Base-by-base conservation (phyloP, 192 early-diverging fungal genomes). In the Gigaspora rosea region DNA sequence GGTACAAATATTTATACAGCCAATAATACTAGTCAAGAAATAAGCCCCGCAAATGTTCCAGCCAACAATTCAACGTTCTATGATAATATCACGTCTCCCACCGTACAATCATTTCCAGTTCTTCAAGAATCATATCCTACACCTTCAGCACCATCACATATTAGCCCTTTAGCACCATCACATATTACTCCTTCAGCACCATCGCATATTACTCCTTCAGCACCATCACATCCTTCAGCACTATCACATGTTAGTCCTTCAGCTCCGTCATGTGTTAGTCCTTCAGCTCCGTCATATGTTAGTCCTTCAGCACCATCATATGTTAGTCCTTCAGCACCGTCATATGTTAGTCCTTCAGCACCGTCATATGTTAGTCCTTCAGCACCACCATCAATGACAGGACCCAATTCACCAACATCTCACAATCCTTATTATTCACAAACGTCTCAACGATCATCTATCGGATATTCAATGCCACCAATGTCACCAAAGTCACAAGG, bases 1-100 rank as follows among this genome's bases (percentile, higher is more conserved):
- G 5, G 36, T 41, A 41, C 41, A 41, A 64, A 13, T 32, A 82
- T 81, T 66, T 78, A 67, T 13, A 76, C 76, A 54, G 47, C 77
- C 0, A 79, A 64, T 48, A 20, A 71, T 49, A 70, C 47, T 16
- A 47, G 77, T 58, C 12, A 67, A 73, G 32, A 22, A 57, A 4
- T 20, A 2, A 56, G 11, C 8, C 2, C 0, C 18, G 18, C 33
- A 35, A 73, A 11, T 36, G 11, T 41, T 27, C 27, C 54, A 59
- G 35, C 71, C 32, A 73, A 46, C 57, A n/a, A 20, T 47, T 32
- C 32, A 11, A 41, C 52, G 18, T 59, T 22, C 48, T 56, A 56
- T 13, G 15, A 71, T 52, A 33, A 8, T 3, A 33, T 20, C 10
- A 32, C 69, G 1, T n/a, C 20, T 5, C 36, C 8, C 51, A 54